Percentiles rank a stretch among this genome's conserved stretches.
phyloP scores from a whole-genome alignment of 106 monocot species.

The Alisma plantagoaquatica region DNA sequence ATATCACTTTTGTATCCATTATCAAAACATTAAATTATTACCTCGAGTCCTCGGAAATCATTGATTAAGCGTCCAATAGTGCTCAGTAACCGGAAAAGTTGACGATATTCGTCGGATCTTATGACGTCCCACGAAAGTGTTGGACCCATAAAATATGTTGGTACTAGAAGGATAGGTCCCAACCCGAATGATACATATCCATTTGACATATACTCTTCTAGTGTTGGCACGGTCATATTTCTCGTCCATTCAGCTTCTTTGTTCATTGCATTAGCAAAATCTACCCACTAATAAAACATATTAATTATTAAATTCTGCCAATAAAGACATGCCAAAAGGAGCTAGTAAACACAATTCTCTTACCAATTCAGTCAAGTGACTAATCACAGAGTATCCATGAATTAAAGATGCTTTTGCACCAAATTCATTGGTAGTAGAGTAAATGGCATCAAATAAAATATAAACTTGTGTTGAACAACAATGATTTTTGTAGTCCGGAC shows the following conservation, averaged over 20 bases:
- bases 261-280: slow-evolving; percentile 61
- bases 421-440: slow-evolving; percentile 54
- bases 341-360: too few species aligned
- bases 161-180: slow-evolving; percentile 70
- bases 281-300: slow-evolving; percentile 86
- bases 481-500: slow-evolving; percentile 25
- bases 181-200: slow-evolving; percentile 79
- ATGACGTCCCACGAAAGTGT: slow-evolving; percentile 38
- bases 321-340: too few species aligned
- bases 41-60: slow-evolving; percentile 69
- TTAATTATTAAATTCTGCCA: too few species aligned
- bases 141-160: slow-evolving; percentile 72
- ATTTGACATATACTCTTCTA: slow-evolving; percentile 77
- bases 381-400: slow-evolving; percentile 44
- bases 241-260: slow-evolving; percentile 62
- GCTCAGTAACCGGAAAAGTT: slow-evolving; percentile 64
- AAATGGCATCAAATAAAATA: slow-evolving; percentile 59
- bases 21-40: too few species aligned
- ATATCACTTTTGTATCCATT: too few species aligned
- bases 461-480: slow-evolving; percentile 55
- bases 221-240: slow-evolving; percentile 40
- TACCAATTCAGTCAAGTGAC: slow-evolving; percentile 65
- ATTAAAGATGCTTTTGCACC: slow-evolving; percentile 41
- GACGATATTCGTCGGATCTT: slow-evolving; percentile 34
- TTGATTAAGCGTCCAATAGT: slow-evolving; percentile 78